Percentiles rank a stretch among this genome's conserved stretches.
phyloP scores from a whole-genome alignment of 768 basidiomycete genomes.

The Tremella fuciformis region DNA sequence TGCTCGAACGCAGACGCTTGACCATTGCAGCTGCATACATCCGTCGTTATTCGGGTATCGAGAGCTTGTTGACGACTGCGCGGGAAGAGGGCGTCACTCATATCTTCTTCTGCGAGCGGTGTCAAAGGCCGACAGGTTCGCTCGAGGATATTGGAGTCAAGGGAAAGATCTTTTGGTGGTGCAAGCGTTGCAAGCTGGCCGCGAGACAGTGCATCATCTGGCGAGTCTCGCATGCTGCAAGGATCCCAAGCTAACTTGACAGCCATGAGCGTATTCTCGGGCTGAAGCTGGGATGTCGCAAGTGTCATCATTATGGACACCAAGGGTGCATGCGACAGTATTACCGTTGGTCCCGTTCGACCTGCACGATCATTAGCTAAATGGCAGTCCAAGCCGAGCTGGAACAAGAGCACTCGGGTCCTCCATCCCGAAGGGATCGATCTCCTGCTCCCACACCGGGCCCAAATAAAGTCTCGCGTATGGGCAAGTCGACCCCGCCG shows the following conservation, averaged over 20 bases:
- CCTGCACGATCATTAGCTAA: too few species aligned
- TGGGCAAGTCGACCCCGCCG: too few species aligned
- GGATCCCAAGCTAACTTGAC: background rate
- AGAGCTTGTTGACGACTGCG: constrained; percentile 26
- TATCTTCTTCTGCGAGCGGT: constrained; percentile 29
- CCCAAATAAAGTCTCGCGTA: too few species aligned
- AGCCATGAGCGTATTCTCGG: constrained; percentile 35
- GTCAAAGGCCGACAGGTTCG: constrained; percentile 35
- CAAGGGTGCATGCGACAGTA: constrained; percentile 34
- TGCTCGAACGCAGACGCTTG: constrained; percentile 32
- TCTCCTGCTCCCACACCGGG: too few species aligned
- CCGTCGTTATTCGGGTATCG: constrained; percentile 21
- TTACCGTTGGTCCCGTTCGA: constrained; percentile 28
- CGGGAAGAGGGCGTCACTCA: constrained; percentile 39
- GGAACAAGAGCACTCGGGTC: too few species aligned
- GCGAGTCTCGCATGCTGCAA: constrained; percentile 14
- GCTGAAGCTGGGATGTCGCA: constrained; percentile 35
- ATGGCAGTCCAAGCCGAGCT: too few species aligned
- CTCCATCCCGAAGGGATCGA: too few species aligned
- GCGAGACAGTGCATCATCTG: constrained; percentile 39
- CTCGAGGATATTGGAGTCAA: constrained; percentile 37
- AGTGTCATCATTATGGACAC: constrained; percentile 44
- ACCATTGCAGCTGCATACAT: constrained; percentile 35
- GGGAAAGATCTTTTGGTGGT: constrained; percentile 40
- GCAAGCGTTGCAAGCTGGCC: constrained; percentile 32